A percentile compares a stretch with the other conserved stretches of the same genome.
Conservation (phyloP, 306 rosid genomes). For the Casuarina cunninghamiana region DNA sequence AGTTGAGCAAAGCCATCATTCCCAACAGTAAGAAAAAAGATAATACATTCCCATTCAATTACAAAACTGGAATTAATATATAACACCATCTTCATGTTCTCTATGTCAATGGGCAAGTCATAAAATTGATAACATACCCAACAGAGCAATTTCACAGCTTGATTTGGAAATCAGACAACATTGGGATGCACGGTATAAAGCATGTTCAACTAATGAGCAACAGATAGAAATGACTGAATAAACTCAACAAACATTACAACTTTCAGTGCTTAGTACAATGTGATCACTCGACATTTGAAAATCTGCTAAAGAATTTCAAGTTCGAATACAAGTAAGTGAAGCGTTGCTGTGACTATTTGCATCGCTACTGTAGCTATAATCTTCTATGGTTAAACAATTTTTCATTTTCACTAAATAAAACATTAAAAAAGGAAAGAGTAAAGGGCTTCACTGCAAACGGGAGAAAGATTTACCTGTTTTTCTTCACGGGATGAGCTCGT, state of each 20-base stretch:
- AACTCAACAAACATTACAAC: not conserved
- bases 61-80: not conserved
- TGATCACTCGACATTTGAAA: not conserved
- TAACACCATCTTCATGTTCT: not conserved
- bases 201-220: not conserved
- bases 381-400: not conserved
- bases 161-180: not conserved
- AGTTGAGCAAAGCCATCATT: not conserved
- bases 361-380: not conserved
- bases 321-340: not conserved
- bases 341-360: not conserved
- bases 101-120: not conserved
- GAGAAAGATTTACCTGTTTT: constrained; percentile 52
- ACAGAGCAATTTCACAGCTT: not conserved
- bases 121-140: not conserved
- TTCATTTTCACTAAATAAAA: not conserved
- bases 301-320: not conserved
- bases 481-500: constrained; percentile 75
- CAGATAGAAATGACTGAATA: not conserved
- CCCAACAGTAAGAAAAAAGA: not conserved
- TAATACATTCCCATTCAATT: not conserved
- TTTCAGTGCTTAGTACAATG: not conserved
- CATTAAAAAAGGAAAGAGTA: not conserved
- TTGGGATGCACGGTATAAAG: not conserved
- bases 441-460: not conserved